Evolutionary conservation across 2,329 filamentous ascomycete species (phyloP).

Genomic region (Didymella arachidicola): DNA sequence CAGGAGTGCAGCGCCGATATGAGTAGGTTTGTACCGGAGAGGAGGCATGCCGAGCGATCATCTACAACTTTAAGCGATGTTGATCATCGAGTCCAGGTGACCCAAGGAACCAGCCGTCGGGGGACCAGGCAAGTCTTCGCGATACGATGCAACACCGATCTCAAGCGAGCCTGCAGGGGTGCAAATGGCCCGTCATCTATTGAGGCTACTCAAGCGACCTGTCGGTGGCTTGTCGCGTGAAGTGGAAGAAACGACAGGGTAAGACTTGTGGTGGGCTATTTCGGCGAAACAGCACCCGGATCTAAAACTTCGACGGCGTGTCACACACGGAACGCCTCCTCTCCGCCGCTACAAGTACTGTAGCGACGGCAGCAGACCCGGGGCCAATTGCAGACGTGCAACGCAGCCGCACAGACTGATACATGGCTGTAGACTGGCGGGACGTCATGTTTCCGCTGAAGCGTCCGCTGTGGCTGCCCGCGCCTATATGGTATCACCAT

Average conservation of each 20-base stretch:
- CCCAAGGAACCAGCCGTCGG: not conserved
- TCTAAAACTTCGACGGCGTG: slow-evolving; percentile 14
- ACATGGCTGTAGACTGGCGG: slow-evolving; percentile 4
- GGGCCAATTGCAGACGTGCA: slow-evolving; percentile 15
- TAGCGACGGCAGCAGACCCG: slow-evolving; percentile 1
- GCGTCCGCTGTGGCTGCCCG: slow-evolving; percentile 1
- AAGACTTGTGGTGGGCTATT: slow-evolving; percentile 7
- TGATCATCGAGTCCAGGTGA: slow-evolving; percentile 5
- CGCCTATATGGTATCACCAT: slow-evolving; percentile 7
- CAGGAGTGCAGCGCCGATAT: not conserved
- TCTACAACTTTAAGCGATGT: slow-evolving; percentile 11
- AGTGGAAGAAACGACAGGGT: slow-evolving; percentile 1
- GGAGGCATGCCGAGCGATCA: slow-evolving; percentile 3
- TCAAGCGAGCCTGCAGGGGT: not conserved
- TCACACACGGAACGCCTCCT: slow-evolving; percentile 15
- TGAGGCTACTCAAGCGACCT: not conserved
- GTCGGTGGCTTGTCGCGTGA: slow-evolving; percentile 5
- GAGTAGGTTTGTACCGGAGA: slow-evolving; percentile 1
- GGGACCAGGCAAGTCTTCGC: not conserved
- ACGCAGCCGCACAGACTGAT: slow-evolving; percentile 11
- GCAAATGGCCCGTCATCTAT: not conserved
- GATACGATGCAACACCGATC: not conserved
- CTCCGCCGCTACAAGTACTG: slow-evolving; percentile 11
- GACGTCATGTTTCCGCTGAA: slow-evolving; percentile 17
- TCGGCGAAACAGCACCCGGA: slow-evolving; percentile 14